Evolutionary conservation across 345 rosid genomes (phyloP).

Genomic region (Murraya koenigii): DNA sequence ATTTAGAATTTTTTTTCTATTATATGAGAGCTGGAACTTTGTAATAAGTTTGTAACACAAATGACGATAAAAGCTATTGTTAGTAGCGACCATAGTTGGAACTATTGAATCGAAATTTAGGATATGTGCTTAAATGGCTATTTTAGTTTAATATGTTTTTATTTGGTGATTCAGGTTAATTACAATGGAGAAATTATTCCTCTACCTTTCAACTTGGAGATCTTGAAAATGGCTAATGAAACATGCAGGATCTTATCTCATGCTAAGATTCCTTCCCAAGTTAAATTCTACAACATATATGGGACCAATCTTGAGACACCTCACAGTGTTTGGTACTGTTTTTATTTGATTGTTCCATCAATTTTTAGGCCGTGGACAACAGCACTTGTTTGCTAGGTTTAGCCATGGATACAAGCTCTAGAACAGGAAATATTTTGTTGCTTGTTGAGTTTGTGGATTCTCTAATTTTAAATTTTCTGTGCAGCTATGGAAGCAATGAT

Average conservation of each 20-base stretch:
- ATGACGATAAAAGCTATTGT: not conserved
- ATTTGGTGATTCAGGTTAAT: slow-evolving; percentile 41
- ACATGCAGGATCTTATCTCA: slow-evolving; percentile 45
- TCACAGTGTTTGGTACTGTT: slow-evolving; percentile 79
- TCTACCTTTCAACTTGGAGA: slow-evolving; percentile 81
- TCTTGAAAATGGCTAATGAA: slow-evolving; percentile 83
- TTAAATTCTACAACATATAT: slow-evolving; percentile 90
- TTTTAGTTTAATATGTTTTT: not conserved
- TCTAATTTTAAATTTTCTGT: slow-evolving; percentile 13
- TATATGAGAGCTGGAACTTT: not conserved
- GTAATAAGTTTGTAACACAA: too few relatives aligned
- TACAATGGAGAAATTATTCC: slow-evolving; percentile 61
- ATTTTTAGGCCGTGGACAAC: not conserved
- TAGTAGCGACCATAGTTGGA: not conserved
- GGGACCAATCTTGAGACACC: slow-evolving; percentile 86
- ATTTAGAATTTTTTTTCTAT: not conserved
- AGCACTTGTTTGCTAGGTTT: not conserved
- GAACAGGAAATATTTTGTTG: not conserved
- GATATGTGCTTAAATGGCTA: slow-evolving; percentile 9
- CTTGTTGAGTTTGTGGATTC: not conserved
- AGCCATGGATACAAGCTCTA: not conserved
- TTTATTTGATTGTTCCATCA: slow-evolving; percentile 10
- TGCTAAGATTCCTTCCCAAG: slow-evolving; percentile 79
- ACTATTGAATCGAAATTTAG: not conserved
- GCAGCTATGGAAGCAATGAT: slow-evolving; percentile 88